Evolutionary conservation across 305 asterid genomes (phyloP), one percentile per base, ranked within the genome.

Genomic region (Stenogyne calaminthoides): DNA sequence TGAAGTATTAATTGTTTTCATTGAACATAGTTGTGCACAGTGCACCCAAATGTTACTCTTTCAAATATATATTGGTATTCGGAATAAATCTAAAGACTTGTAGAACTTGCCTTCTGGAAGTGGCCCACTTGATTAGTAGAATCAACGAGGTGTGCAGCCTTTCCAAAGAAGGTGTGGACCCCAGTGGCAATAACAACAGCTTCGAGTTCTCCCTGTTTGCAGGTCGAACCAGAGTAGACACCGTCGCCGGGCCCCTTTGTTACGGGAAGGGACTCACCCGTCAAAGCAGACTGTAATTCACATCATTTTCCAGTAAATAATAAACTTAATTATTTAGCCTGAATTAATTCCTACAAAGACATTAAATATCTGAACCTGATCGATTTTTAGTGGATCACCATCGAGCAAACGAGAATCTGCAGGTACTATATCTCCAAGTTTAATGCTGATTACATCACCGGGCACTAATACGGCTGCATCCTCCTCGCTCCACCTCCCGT

Each of bases 191-290:
- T 92, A 46, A 92, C 99, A 54, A 95, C 64, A 65, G 98, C 99
- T 80, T 95, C 98, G 14, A 95, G 62, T 75, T 95, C 99, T 76
- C 99, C 99, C 79, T 95, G 99, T 83, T 95, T 95, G 92, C 99
- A 95, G 6, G 99, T 95, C 7, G 99, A 95, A 79, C 99, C 99
- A 11, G 99, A 95, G 82, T 95, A 95, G 47, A 95, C 87, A n/a
- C 98, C 99, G 56, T 95, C 99, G 1, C 99, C 99, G 5, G 97
- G 97, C n/a, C 98, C 96, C 77, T 95, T 95, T 3, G 99, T 95
- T 19, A 89, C 98, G 1, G 99, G 99, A 73, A 95, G 98, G 65
- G 99, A 95, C 84, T 95, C 99, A 1, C 99, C 99, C 2, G 97
- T 95, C 83, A 95, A 85, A 76, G 99, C 99, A 58, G 99, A 95